phyloP scores from a whole-genome alignment of 2,329 filamentous ascomycete species.

The Aureobasidium sp. region DNA sequence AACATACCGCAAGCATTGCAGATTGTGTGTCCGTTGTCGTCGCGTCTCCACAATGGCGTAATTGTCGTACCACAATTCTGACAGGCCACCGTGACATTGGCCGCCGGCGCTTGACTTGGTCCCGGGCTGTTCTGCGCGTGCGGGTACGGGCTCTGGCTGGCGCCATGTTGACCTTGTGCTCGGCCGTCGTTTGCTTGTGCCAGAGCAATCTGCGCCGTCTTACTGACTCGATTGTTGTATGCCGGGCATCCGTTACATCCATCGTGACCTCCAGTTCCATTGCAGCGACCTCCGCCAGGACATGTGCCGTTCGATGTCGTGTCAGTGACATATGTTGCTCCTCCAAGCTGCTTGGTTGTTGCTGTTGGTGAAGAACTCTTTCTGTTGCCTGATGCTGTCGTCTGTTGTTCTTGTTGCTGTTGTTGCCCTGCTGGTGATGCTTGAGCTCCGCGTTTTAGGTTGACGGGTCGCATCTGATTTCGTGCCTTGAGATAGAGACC shows the following conservation, averaged over 20 bases:
- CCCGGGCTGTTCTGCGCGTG: conserved; percentile 13
- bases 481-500: conserved; percentile 90
- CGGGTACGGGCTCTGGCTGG: conserved; percentile 12
- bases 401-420: conserved; percentile 1
- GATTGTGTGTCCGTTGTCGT: conserved; percentile 91
- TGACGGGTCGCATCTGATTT: conserved; percentile 84
- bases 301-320: conserved; percentile 76
- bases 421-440: conserved; percentile 28
- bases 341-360: conserved; percentile 16
- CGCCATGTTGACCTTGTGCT: background rate
- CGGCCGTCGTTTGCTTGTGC: conserved; percentile 26
- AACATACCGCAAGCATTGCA: conserved; percentile 93
- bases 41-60: conserved; percentile 89
- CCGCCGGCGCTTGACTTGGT: conserved; percentile 29
- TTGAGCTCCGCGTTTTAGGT: conserved; percentile 66
- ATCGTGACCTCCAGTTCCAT: conserved; percentile 90
- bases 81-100: conserved; percentile 72
- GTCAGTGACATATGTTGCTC: conserved; percentile 69
- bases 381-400: background rate
- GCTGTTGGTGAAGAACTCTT: conserved; percentile 4
- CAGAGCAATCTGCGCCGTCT: conserved; percentile 64
- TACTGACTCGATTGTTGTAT: conserved; percentile 93
- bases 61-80: conserved; percentile 97
- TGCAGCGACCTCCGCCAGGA: conserved; percentile 88
- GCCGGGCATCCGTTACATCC: conserved; percentile 94